A percentile compares a stretch with the other conserved stretches of the same genome.
These are phyloP conservation scores for Rhizoclosmatium hyalinum DNA, from an alignment of 371 early-diverging fungal genomes.

Conservation along the genomic window DNA sequence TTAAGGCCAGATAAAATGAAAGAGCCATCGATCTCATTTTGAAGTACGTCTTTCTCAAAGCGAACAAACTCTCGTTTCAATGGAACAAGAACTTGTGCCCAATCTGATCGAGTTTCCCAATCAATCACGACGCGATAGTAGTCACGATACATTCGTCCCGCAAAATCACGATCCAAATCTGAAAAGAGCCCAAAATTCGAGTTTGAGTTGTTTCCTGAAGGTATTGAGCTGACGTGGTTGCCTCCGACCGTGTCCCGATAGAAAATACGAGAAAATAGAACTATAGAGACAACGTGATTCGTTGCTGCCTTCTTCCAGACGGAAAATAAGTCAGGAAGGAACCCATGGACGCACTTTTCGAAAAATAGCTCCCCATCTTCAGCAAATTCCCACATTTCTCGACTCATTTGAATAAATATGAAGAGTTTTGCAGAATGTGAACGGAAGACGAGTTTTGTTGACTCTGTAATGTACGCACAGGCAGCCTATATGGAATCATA, in stretches of 20 bases:
- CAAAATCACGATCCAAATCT: constrained; percentile 27
- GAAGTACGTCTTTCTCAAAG: constrained; percentile 80
- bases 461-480: constrained; percentile 79
- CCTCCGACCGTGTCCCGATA: constrained; percentile 53
- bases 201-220: neutral
- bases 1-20: constrained; percentile 58
- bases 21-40: constrained; percentile 46
- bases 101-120: constrained; percentile 89
- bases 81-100: constrained; percentile 77
- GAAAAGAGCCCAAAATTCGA: constrained; percentile 15
- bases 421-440: constrained; percentile 94
- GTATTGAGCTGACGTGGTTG: neutral
- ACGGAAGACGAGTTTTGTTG: constrained; percentile 88
- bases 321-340: constrained; percentile 87
- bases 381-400: constrained; percentile 97
- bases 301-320: constrained; percentile 84
- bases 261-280: constrained; percentile 89
- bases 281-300: constrained; percentile 95
- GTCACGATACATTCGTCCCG: constrained; percentile 72
- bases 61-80: constrained; percentile 78
- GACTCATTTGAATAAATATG: constrained; percentile 93
- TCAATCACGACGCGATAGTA: constrained; percentile 94
- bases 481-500: constrained; percentile 48
- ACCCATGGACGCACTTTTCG: constrained; percentile 79
- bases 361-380: constrained; percentile 93